Evolutionary conservation across 2,329 filamentous ascomycete species (phyloP).

Genomic region (Lasiodiplodia hormozganensis): DNA sequence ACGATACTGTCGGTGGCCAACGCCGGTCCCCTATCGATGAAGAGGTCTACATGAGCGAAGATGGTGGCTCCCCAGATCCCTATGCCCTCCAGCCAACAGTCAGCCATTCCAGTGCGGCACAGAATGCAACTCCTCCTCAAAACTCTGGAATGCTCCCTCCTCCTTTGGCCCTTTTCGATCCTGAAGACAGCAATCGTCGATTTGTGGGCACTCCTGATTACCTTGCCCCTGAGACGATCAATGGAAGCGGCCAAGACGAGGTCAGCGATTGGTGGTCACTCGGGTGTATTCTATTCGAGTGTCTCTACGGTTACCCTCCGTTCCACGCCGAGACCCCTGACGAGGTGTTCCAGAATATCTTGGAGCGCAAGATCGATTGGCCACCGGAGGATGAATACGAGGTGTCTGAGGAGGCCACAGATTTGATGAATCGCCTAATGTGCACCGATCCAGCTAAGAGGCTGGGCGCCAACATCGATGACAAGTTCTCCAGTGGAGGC

Average conservation of each 20-base stretch:
- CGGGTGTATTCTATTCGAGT: slow-evolving; percentile 98
- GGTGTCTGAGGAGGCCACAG: slow-evolving; percentile 86
- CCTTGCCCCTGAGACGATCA: slow-evolving; percentile 94
- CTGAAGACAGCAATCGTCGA: slow-evolving; percentile 87
- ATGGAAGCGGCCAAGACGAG: slow-evolving; percentile 92
- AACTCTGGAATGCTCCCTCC: slow-evolving; percentile 83
- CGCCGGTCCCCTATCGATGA: slow-evolving; percentile 74
- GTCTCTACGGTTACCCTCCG: slow-evolving; percentile 89
- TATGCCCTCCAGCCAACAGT: slow-evolving; percentile 67
- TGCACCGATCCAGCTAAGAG: slow-evolving; percentile 82
- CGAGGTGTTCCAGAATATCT: slow-evolving; percentile 94
- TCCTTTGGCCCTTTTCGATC: slow-evolving; percentile 92
- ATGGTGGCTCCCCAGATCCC: slow-evolving; percentile 76
- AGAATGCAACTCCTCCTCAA: slow-evolving; percentile 66
- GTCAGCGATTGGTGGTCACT: slow-evolving; percentile 99
- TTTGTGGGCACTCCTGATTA: slow-evolving; percentile 99
- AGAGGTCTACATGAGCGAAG: slow-evolving; percentile 69
- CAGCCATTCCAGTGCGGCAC: slow-evolving; percentile 59
- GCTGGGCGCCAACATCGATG: slow-evolving; percentile 83
- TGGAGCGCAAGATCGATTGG: slow-evolving; percentile 90
- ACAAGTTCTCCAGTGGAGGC: slow-evolving; percentile 82
- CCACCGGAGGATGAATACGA: slow-evolving; percentile 79
- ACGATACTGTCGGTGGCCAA: slow-evolving; percentile 53
- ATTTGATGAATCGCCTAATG: slow-evolving; percentile 91
- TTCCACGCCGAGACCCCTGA: slow-evolving; percentile 92